Conservation (phyloP, 2,329 filamentous ascomycete genomes). For the Ophiosphaerella herpotricha region DNA sequence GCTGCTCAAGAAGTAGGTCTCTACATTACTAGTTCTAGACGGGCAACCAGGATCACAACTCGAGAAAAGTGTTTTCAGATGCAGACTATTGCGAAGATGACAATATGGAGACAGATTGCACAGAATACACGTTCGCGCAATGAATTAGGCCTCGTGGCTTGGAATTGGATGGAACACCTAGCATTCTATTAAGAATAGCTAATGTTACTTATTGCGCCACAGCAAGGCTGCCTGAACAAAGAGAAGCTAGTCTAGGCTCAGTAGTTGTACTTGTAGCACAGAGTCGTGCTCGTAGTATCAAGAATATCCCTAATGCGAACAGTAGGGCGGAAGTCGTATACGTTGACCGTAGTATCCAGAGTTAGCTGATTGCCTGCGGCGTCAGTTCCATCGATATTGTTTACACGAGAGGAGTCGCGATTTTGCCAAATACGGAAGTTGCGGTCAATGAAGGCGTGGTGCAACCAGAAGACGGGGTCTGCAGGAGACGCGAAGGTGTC, state of each 20-base stretch:
- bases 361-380: conserved; percentile 24
- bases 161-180: background rate
- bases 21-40: too few species aligned
- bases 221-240: background rate
- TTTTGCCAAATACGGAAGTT: conserved; percentile 58
- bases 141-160: background rate
- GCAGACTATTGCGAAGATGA: too few species aligned
- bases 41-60: too few species aligned
- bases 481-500: conserved; percentile 39
- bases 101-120: too few species aligned
- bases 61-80: too few species aligned
- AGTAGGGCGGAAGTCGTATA: conserved; percentile 33
- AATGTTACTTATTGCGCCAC: too few species aligned
- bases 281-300: conserved; percentile 25
- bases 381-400: conserved; percentile 49
- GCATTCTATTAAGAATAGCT: background rate
- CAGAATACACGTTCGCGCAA: too few species aligned
- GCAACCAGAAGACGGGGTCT: conserved; percentile 54
- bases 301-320: conserved; percentile 37
- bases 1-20: too few species aligned
- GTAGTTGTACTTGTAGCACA: conserved; percentile 47
- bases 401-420: conserved; percentile 25
- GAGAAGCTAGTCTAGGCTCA: conserved; percentile 12
- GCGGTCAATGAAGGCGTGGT: conserved; percentile 57
- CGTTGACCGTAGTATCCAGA: conserved; percentile 32